phyloP scores from a whole-genome alignment of 306 rosid genomes.

The Prunus mongolica region DNA sequence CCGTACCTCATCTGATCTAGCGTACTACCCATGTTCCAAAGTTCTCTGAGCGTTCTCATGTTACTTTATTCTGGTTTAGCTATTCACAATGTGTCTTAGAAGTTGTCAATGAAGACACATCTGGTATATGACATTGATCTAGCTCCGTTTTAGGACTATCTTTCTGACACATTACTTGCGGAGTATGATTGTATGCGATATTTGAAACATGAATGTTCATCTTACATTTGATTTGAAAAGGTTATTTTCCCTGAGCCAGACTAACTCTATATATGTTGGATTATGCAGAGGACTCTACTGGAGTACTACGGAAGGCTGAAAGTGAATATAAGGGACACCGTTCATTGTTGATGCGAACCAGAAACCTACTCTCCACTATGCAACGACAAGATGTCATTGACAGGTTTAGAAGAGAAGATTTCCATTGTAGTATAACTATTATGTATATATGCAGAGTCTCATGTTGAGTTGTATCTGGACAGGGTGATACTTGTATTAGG shows the following conservation, averaged over 20 bases:
- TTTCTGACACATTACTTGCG: background rate
- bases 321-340: constrained; percentile 91
- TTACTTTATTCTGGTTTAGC: no score
- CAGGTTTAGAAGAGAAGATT: constrained; percentile 43
- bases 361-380: constrained; percentile 83
- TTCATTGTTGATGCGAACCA: constrained; percentile 67
- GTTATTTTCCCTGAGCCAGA: background rate
- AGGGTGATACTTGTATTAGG: constrained; percentile 75
- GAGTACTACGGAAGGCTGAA: constrained; percentile 75
- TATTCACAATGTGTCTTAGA: background rate
- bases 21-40: no score
- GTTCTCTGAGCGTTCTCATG: no score
- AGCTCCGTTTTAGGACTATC: background rate
- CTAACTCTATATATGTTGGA: constrained; percentile 17
- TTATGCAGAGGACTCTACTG: constrained; percentile 73
- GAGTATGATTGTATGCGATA: background rate
- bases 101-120: background rate
- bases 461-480: constrained; percentile 21
- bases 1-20: no score
- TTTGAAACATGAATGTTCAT: background rate
- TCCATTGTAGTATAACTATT: background rate
- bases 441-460: constrained; percentile 1
- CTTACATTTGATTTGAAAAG: background rate
- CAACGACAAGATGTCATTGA: constrained; percentile 93
- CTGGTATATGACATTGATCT: background rate